Conservation (phyloP, 768 basidiomycete species). For the Collybiopsis confluens region DNA sequence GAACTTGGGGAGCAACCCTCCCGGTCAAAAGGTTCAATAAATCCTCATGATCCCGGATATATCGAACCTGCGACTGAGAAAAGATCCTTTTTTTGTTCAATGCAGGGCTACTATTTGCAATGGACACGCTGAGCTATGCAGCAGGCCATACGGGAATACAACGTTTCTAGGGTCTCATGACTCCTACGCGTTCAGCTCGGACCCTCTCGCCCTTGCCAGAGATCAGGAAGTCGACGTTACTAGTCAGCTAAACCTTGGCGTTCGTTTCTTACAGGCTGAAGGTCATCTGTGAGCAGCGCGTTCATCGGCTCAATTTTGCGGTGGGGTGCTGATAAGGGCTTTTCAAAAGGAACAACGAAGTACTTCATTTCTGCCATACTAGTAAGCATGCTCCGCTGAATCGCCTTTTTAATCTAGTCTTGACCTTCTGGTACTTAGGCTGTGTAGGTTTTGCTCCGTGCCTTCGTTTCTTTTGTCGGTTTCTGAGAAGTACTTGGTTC, state of each 20-base stretch:
- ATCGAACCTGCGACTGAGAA: too few relatives aligned
- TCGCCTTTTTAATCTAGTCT: too few relatives aligned
- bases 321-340: not conserved
- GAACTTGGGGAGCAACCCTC: not conserved
- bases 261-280: conserved; percentile 60
- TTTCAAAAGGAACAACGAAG: conserved; percentile 31
- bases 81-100: too few relatives aligned
- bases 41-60: not conserved
- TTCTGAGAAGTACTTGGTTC: too few relatives aligned
- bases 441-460: too few relatives aligned
- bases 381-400: conserved; percentile 33
- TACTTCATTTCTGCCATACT: conserved; percentile 66
- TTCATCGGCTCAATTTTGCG: not conserved
- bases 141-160: conserved; percentile 48
- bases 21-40: not conserved
- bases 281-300: conserved; percentile 38
- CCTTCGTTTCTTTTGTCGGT: too few relatives aligned
- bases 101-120: conserved; percentile 56
- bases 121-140: conserved; percentile 60
- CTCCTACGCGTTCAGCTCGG: conserved; percentile 46
- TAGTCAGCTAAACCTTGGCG: conserved; percentile 44
- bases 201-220: conserved; percentile 39
- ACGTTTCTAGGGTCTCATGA: conserved; percentile 52
- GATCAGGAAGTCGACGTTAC: conserved; percentile 50
- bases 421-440: too few relatives aligned